phyloP scores from a whole-genome alignment of 2,329 filamentous ascomycete species.

The Neofusicoccum ribis region DNA sequence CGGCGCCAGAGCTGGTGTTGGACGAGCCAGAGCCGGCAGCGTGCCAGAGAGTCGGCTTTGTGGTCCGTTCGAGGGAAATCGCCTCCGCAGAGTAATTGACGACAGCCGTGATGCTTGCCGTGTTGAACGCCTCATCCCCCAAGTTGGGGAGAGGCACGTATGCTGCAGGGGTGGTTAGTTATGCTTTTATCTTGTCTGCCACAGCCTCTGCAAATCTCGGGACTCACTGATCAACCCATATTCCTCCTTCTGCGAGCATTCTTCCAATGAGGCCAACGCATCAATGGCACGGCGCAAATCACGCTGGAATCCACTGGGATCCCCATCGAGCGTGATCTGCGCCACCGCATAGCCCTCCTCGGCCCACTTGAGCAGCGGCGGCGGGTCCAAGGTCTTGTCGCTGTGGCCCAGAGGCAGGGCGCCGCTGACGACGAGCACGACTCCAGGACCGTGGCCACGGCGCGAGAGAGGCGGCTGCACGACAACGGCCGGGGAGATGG shows the following conservation, averaged over 20 bases:
- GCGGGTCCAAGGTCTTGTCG: slow-evolving; percentile 51
- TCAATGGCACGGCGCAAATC: background rate
- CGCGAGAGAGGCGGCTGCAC: slow-evolving; percentile 52
- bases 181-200: background rate
- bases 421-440: slow-evolving; percentile 47
- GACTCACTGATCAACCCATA: background rate
- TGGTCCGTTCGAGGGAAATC: background rate
- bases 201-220: background rate
- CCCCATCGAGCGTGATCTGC: slow-evolving; percentile 46
- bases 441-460: slow-evolving; percentile 49
- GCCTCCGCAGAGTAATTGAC: background rate
- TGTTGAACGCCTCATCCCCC: background rate
- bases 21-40: background rate
- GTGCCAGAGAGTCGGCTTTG: slow-evolving; percentile 4
- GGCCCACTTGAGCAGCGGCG: slow-evolving; percentile 66
- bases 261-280: background rate
- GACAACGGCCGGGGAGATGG: slow-evolving; percentile 32
- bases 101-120: background rate
- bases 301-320: background rate
- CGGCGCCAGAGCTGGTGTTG: background rate
- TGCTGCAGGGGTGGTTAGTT: background rate
- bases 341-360: slow-evolving; percentile 68
- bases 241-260: background rate
- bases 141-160: background rate
- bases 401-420: slow-evolving; percentile 31